Evolutionary conservation across 495 filamentous ascomycete species (phyloP).

Genomic region (Aspergillus cristatus): DNA sequence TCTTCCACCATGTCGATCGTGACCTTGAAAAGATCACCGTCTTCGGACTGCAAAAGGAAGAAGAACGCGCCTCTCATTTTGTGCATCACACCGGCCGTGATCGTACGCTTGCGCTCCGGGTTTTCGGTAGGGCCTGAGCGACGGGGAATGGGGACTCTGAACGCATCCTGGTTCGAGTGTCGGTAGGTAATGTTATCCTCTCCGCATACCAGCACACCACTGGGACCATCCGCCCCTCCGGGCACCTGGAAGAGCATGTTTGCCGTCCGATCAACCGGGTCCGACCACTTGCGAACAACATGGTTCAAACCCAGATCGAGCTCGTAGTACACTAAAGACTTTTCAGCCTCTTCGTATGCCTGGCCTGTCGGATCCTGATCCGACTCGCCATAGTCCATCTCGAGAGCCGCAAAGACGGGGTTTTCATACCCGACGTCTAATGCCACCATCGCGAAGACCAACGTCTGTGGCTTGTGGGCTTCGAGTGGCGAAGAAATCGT

Average conservation of each 20-base stretch:
- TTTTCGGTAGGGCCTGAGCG: conserved; percentile 82
- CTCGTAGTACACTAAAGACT: conserved; percentile 91
- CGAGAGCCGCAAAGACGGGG: conserved; percentile 87
- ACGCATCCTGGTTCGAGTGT: conserved; percentile 82
- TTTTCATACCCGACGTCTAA: conserved; percentile 96
- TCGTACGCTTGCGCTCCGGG: conserved; percentile 76
- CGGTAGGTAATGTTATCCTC: conserved; percentile 93
- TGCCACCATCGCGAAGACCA: conserved; percentile 78
- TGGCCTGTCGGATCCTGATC: conserved; percentile 86
- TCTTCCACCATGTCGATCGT: conserved; percentile 87
- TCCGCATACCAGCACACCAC: conserved; percentile 88
- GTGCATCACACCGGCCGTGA: conserved; percentile 90
- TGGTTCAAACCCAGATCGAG: conserved; percentile 95
- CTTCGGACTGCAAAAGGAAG: conserved; percentile 89
- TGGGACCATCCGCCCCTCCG: conserved; percentile 86
- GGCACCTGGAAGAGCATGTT: conserved; percentile 92
- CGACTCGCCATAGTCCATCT: conserved; percentile 84
- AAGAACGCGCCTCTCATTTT: conserved; percentile 97
- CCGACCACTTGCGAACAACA: conserved; percentile 91
- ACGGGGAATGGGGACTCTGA: conserved; percentile 82
- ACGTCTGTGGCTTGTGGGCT: conserved; percentile 87
- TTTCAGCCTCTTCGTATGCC: conserved; percentile 74
- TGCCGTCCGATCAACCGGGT: conserved; percentile 82
- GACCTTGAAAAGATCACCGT: conserved; percentile 95
- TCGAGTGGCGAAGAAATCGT: conserved; percentile 97